These are phyloP conservation scores for Cladorrhinum sp. DNA, from an alignment of 2,329 filamentous ascomycete species.

Conservation along the genomic window DNA sequence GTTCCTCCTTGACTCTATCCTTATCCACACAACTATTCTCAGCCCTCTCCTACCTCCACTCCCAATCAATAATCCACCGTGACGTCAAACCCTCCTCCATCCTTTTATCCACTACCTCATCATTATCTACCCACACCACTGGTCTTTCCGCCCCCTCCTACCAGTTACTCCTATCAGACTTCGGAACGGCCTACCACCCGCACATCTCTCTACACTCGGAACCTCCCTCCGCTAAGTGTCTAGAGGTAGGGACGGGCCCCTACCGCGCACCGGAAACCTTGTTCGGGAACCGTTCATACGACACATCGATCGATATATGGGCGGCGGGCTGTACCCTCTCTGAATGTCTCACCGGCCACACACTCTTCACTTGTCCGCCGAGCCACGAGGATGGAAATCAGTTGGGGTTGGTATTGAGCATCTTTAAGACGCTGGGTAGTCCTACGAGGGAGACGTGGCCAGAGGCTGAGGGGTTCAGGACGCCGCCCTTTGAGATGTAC, in stretches of 20 bases:
- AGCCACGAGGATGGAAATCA: slow-evolving; percentile 81
- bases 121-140: slow-evolving; percentile 45
- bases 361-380: slow-evolving; percentile 72
- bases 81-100: slow-evolving; percentile 94
- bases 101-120: slow-evolving; percentile 63
- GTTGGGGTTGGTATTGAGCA: slow-evolving; percentile 82
- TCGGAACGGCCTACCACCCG: slow-evolving; percentile 85
- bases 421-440: slow-evolving; percentile 88
- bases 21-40: slow-evolving; percentile 65
- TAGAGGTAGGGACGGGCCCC: slow-evolving; percentile 88
- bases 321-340: slow-evolving; percentile 79
- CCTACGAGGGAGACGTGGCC: slow-evolving; percentile 81
- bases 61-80: slow-evolving; percentile 77
- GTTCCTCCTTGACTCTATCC: slow-evolving; percentile 46
- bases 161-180: slow-evolving; percentile 69
- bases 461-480: slow-evolving; percentile 63
- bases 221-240: slow-evolving; percentile 66
- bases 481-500: slow-evolving; percentile 90
- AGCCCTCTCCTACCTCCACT: slow-evolving; percentile 70
- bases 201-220: slow-evolving; percentile 59
- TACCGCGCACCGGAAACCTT: slow-evolving; percentile 89
- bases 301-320: slow-evolving; percentile 80
- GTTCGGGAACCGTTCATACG: slow-evolving; percentile 77
- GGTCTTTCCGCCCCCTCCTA: slow-evolving; percentile 51
- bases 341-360: slow-evolving; percentile 59